Base-by-base conservation (phyloP, 768 basidiomycete species). In the Antrodiella citrinella region DNA sequence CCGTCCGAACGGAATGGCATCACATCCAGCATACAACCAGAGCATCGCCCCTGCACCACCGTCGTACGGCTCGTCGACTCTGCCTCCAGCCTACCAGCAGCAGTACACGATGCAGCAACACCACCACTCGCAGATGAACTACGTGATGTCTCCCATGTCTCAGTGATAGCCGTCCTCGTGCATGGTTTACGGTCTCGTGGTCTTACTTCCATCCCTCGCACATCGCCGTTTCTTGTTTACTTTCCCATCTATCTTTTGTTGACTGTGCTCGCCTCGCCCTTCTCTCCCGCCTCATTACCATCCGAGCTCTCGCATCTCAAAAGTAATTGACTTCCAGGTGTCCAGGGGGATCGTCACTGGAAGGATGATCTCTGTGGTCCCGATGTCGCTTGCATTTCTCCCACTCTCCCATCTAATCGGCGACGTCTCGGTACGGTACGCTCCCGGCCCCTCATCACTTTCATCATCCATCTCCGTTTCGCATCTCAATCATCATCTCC, bases 11-110 rank as follows among this genome's bases (percentile, higher is more conserved):
- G n/a, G n/a, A n/a, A 49, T 18, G 50, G 10, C 7, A 5, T 43
- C 41, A 18, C 41, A 43, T n/a, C 41, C 15, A 9, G 19, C 9
- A 7, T 22, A 43, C 10, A 18, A 5, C 9, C 41, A 43, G 41
- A 18, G 19, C 21, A 22, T 22, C 10, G 15, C 35, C 7, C 12
- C 20, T 24, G 47, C 52, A 2, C 49, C 30, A 4, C 45, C 50
- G 44, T 13, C 53, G 18, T 54, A 47, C 30, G 44, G 46, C 45
- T 5, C 51, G 18, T 46, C 50, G 20, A 44, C 47, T 45, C 51
- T 47, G 38, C 45, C 38, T 35, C 44, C 53, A n/a, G 50, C 50
- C 40, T 49, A 53, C 44, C 50, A 47, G 42, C 49, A 38, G 42
- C 52, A 54, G 45, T 22, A 43, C 41, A 9, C 41, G 9, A 7